Evolutionary conservation across 2,329 filamentous ascomycete species (phyloP).

Genomic region (Cadophora malorum): DNA sequence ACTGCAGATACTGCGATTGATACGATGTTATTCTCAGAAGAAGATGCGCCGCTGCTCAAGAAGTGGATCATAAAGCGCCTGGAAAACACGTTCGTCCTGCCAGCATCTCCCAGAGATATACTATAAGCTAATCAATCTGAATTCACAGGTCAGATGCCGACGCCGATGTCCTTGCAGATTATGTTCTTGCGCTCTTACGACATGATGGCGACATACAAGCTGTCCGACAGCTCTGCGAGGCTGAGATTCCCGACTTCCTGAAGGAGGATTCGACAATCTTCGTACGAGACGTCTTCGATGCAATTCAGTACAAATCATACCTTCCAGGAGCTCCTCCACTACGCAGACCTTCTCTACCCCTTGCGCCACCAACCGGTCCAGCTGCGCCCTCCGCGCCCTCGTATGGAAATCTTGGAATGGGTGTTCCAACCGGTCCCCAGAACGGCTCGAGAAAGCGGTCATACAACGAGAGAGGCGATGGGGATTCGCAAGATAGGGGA

Average conservation of each 20-base stretch:
- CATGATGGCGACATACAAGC: slow-evolving; percentile 70
- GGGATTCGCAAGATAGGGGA: slow-evolving; percentile 46
- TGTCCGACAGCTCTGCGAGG: slow-evolving; percentile 71
- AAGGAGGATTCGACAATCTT: slow-evolving; percentile 70
- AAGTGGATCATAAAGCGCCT: slow-evolving; percentile 79
- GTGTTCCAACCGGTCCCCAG: slow-evolving; percentile 35
- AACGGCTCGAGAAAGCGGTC: slow-evolving; percentile 57
- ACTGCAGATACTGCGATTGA: not conserved
- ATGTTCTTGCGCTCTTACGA: slow-evolving; percentile 78
- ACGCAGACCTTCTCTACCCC: slow-evolving; percentile 36
- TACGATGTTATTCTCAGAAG: slow-evolving; percentile 67
- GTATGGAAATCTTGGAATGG: slow-evolving; percentile 38
- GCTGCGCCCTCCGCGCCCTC: slow-evolving; percentile 35
- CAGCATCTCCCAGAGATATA: not conserved
- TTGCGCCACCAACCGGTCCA: slow-evolving; percentile 42
- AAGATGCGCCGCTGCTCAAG: slow-evolving; percentile 70
- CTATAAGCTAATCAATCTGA: slow-evolving; percentile 20
- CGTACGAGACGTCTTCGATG: slow-evolving; percentile 73
- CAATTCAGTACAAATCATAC: slow-evolving; percentile 67
- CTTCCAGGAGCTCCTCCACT: slow-evolving; percentile 57
- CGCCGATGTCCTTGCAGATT: slow-evolving; percentile 81
- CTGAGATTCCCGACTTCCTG: slow-evolving; percentile 78
- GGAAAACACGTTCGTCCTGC: slow-evolving; percentile 69
- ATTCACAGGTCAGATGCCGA: slow-evolving; percentile 75
- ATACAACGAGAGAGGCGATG: slow-evolving; percentile 60